These are phyloP conservation scores for Salix exigua DNA, from an alignment of 345 rosid species.

Conservation along the genomic window DNA sequence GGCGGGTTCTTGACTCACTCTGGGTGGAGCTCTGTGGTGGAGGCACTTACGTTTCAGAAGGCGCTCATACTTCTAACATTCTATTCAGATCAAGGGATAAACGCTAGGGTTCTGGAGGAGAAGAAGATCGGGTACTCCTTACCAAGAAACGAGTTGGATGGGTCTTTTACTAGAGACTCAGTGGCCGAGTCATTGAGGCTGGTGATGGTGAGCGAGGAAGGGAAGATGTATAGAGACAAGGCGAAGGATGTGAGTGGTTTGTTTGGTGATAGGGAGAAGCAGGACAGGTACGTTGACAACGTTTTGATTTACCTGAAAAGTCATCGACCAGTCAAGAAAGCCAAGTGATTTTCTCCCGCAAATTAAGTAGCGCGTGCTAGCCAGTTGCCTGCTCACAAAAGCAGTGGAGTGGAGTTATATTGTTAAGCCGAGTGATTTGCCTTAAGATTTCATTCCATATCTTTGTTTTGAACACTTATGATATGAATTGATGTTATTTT, in stretches of 20 bases:
- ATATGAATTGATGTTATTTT: too few relatives aligned
- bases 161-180: neutral
- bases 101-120: constrained; percentile 8
- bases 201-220: neutral
- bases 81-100: constrained; percentile 5
- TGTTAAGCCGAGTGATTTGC: too few relatives aligned
- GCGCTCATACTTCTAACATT: neutral
- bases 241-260: too few relatives aligned
- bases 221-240: neutral
- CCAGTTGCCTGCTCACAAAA: too few relatives aligned
- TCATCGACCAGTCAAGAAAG: neutral
- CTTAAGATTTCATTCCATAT: too few relatives aligned
- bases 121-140: neutral
- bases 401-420: too few relatives aligned
- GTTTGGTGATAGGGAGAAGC: neutral
- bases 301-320: neutral
- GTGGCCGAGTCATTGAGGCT: constrained; percentile 1
- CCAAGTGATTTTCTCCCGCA: too few relatives aligned
- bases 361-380: too few relatives aligned
- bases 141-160: neutral
- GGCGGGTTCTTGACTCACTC: constrained; percentile 9
- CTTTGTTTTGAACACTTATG: too few relatives aligned
- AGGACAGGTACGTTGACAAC: neutral
- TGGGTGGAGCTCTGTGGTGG: constrained; percentile 4
- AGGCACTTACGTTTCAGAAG: neutral